Conservation (phyloP, 495 filamentous ascomycete species). For the Neurospora hispaniola region DNA sequence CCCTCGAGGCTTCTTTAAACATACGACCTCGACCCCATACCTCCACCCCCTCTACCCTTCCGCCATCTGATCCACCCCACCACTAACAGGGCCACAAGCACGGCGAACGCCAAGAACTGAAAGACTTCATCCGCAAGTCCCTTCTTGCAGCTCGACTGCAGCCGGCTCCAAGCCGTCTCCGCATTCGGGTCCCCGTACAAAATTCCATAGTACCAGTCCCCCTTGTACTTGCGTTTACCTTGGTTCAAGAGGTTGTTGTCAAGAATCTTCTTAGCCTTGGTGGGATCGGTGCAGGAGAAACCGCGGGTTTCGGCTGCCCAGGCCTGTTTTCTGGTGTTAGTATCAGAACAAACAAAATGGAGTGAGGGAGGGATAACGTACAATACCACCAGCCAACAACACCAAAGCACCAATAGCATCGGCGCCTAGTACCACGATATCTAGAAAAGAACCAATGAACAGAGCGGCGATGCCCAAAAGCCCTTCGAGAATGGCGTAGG, state of each 20-base stretch:
- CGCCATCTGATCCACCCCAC: slow-evolving; percentile 9
- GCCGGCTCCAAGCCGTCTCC: not conserved
- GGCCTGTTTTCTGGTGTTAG: slow-evolving; percentile 12
- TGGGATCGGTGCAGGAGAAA: slow-evolving; percentile 20
- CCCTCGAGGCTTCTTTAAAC: not conserved
- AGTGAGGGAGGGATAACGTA: slow-evolving; percentile 18
- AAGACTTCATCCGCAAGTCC: slow-evolving; percentile 26
- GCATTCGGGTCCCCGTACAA: not conserved
- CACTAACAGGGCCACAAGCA: slow-evolving; percentile 15
- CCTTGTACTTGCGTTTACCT: slow-evolving; percentile 14
- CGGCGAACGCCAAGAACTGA: slow-evolving; percentile 23
- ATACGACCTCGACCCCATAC: not conserved
- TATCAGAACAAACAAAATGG: too few relatives aligned
- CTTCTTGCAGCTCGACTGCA: slow-evolving; percentile 22
- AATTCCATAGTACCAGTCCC: slow-evolving; percentile 11
- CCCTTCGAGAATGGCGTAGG: slow-evolving; percentile 34
- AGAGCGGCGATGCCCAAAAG: slow-evolving; percentile 27
- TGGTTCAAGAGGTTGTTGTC: slow-evolving; percentile 26
- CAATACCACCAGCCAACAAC: slow-evolving; percentile 43
- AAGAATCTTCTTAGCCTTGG: slow-evolving; percentile 6
- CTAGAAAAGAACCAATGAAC: slow-evolving; percentile 25
- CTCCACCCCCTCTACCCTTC: not conserved
- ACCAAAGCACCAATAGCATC: slow-evolving; percentile 36
- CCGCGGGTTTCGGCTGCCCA: slow-evolving; percentile 33
- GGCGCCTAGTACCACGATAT: slow-evolving; percentile 26